phyloP scores from a whole-genome alignment of 129 eudicot genomes.

The Logfia minima region DNA sequence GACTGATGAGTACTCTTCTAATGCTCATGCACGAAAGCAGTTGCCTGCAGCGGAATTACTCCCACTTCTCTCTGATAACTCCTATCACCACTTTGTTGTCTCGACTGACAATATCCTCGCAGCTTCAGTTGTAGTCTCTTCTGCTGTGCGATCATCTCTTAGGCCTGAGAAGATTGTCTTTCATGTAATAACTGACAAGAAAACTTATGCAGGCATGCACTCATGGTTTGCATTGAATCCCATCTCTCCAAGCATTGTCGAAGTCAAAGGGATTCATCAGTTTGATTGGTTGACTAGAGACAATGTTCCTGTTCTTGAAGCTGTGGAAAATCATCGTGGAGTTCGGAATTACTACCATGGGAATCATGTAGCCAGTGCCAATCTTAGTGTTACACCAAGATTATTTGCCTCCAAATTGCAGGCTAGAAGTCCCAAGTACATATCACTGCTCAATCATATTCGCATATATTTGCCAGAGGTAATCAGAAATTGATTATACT shows the following conservation, averaged over 20 bases:
- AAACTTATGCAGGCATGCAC: conserved; percentile 98
- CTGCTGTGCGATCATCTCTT: conserved; percentile 68
- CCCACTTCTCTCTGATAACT: conserved; percentile 86
- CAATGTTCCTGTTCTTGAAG: conserved; percentile 96
- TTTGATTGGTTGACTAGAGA: conserved; percentile 96
- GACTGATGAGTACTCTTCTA: conserved; percentile 95
- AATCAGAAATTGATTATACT: not conserved
- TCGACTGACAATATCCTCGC: conserved; percentile 92
- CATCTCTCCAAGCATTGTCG: conserved; percentile 73
- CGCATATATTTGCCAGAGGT: conserved; percentile 99
- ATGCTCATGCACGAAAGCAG: conserved; percentile 94
- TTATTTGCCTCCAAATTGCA: conserved; percentile 83
- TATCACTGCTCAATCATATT: conserved; percentile 91
- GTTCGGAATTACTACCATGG: conserved; percentile 85
- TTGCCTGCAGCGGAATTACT: conserved; percentile 91
- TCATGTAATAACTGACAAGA: conserved; percentile 96
- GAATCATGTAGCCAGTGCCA: conserved; percentile 73
- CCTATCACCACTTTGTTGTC: conserved; percentile 69
- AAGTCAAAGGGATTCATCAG: conserved; percentile 97
- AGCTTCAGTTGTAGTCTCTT: conserved; percentile 94
- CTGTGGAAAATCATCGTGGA: conserved; percentile 73
- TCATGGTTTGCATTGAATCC: conserved; percentile 97
- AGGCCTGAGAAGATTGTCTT: conserved; percentile 80
- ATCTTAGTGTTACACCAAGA: conserved; percentile 76
- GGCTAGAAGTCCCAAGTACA: conserved; percentile 95